Conservation (phyloP, 2,329 filamentous ascomycete species). For the Sporothrix curviconia region DNA sequence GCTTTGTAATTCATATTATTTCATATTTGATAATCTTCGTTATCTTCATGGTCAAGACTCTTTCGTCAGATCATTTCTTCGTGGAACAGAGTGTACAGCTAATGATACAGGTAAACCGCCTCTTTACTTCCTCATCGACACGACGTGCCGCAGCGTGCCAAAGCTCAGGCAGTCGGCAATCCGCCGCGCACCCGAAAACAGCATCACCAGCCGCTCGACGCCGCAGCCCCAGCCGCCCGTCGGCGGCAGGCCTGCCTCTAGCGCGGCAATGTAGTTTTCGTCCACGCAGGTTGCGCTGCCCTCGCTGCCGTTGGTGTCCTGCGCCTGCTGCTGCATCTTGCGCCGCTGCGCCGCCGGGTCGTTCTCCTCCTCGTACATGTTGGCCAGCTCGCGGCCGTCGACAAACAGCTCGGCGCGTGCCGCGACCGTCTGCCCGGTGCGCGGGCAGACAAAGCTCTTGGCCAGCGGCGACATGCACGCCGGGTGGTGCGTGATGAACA, state of each 20-base stretch:
- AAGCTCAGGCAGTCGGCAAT: constrained; percentile 87
- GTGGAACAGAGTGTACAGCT: no score
- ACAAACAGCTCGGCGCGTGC: constrained; percentile 84
- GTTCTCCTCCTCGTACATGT: constrained; percentile 98
- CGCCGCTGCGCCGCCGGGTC: constrained; percentile 76
- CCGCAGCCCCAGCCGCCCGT: constrained; percentile 97
- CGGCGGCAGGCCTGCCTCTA: constrained; percentile 87
- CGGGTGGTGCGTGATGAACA: constrained; percentile 86
- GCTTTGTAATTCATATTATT: not conserved
- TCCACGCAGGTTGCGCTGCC: constrained; percentile 59
- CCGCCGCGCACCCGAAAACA: constrained; percentile 69
- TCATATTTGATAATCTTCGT: no score
- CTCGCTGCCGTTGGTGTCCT: constrained; percentile 35
- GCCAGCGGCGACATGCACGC: constrained; percentile 85
- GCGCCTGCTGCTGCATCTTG: constrained; percentile 63
- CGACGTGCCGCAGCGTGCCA: constrained; percentile 69
- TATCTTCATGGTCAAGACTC: no score
- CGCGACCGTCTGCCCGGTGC: constrained; percentile 64
- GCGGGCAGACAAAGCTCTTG: constrained; percentile 71
- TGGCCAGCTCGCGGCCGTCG: constrained; percentile 73
- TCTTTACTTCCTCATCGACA: constrained; percentile 27
- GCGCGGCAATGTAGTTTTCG: constrained; percentile 73
- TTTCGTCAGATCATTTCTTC: no score
- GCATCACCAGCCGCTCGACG: constrained; percentile 84
- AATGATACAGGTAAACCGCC: not conserved